Percentiles rank a stretch among this genome's conserved stretches.
Evolutionary conservation across 2,329 filamentous ascomycete species (phyloP).

Genomic region (Beauveria sp.): DNA sequence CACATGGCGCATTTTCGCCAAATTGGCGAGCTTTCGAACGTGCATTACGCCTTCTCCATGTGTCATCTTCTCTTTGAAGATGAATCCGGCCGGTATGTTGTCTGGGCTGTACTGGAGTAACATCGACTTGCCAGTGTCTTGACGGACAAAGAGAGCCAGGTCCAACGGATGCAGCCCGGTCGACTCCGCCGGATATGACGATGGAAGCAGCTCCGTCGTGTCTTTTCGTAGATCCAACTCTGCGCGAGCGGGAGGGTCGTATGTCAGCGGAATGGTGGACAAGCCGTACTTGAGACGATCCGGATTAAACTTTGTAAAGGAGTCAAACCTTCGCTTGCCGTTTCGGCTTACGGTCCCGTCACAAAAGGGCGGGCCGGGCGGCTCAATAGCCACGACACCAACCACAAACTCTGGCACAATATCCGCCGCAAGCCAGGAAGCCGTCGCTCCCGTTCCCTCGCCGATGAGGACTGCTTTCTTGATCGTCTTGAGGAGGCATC

Average conservation of each 20-base stretch:
- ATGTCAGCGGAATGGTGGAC: conserved; percentile 34
- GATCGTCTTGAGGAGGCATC: conserved; percentile 34
- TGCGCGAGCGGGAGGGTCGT: conserved; percentile 25
- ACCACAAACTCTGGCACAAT: conserved; percentile 37
- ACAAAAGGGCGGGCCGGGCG: conserved; percentile 43
- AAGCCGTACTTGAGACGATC: conserved; percentile 31
- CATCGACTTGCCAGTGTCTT: background rate
- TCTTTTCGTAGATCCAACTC: background rate
- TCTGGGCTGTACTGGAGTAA: background rate
- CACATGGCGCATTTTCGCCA: conserved; percentile 39
- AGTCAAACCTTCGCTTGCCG: conserved; percentile 14
- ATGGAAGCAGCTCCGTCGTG: background rate
- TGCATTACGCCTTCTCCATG: background rate
- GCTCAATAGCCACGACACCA: conserved; percentile 44
- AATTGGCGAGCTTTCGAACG: conserved; percentile 35
- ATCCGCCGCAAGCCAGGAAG: conserved; percentile 42
- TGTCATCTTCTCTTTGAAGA: background rate
- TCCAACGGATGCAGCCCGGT: background rate
- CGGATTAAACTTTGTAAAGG: conserved; percentile 20
- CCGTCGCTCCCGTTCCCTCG: conserved; percentile 41
- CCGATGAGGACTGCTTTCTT: conserved; percentile 37
- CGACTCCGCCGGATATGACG: background rate
- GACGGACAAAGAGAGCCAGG: background rate
- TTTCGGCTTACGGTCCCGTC: conserved; percentile 6
- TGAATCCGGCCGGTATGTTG: background rate